Conservation (phyloP, 139 green algal species). For the Coccomyxa sp. region DNA sequence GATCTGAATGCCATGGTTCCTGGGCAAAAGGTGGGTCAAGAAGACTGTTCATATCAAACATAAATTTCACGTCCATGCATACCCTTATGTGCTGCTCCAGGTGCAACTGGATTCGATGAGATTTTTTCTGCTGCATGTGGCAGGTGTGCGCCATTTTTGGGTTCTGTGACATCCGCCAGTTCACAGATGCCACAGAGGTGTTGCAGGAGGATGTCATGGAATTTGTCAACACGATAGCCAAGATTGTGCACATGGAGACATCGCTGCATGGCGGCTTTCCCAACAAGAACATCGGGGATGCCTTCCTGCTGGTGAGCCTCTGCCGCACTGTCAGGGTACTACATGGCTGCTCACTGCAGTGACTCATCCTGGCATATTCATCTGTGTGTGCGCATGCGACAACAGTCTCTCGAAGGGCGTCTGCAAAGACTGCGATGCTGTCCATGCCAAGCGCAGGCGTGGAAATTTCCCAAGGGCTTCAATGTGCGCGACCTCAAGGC, state of each 20-base stretch:
- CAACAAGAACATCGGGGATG: constrained; percentile 99
- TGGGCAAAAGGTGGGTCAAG: constrained; percentile 51
- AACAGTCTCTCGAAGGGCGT: too few species aligned
- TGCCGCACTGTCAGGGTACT: not conserved
- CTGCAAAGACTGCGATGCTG: not conserved
- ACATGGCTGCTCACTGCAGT: not conserved
- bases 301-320: constrained; percentile 83
- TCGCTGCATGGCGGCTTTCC: constrained; percentile 80
- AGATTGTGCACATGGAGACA: constrained; percentile 86
- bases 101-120: not conserved
- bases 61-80: not conserved
- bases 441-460: constrained; percentile 28
- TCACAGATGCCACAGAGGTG: constrained; percentile 95
- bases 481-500: constrained; percentile 20
- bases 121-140: not conserved
- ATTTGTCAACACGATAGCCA: constrained; percentile 95
- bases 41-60: not conserved
- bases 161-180: constrained; percentile 96
- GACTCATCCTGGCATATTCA: not conserved
- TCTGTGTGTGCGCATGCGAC: not conserved
- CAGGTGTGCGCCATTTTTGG: constrained; percentile 83
- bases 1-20: constrained; percentile 94
- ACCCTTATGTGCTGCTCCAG: not conserved
- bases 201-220: constrained; percentile 94
- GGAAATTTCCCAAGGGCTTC: constrained; percentile 68